Percentiles rank a stretch among this genome's conserved stretches.
These are phyloP conservation scores for Wickerhamomyces bovis DNA, from an alignment of 805 yeast genomes.

Conservation along the genomic window DNA sequence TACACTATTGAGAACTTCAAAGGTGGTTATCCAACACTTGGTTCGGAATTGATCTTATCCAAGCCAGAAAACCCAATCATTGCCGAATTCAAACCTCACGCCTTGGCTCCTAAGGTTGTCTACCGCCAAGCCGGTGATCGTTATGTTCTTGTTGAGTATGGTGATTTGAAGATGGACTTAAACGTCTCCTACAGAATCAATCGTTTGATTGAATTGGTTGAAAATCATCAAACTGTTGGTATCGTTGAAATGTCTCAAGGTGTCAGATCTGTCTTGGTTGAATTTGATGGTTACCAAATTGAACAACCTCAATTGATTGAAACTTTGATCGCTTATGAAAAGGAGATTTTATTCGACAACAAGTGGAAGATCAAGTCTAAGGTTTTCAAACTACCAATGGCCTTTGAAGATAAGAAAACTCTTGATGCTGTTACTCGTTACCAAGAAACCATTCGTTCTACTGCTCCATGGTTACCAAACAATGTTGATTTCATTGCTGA, in stretches of 20 bases:
- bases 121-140: conserved; percentile 98
- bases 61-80: conserved; percentile 68
- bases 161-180: conserved; percentile 81
- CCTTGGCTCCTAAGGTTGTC: conserved; percentile 60
- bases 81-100: conserved; percentile 39
- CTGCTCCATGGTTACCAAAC: conserved; percentile 97
- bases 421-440: conserved; percentile 87
- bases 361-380: conserved; percentile 86
- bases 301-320: conserved; percentile 58
- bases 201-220: conserved; percentile 69
- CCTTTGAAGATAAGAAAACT: conserved; percentile 89
- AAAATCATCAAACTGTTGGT: conserved; percentile 60
- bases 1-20: conserved; percentile 35
- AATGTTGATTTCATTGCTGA: conserved; percentile 92
- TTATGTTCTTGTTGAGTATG: conserved; percentile 86
- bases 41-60: conserved; percentile 28
- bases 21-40: conserved; percentile 33
- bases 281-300: conserved; percentile 60
- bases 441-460: conserved; percentile 85
- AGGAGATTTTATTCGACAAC: conserved; percentile 63
- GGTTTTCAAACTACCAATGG: conserved; percentile 84
- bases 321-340: conserved; percentile 67
- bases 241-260: conserved; percentile 96
- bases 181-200: conserved; percentile 81
- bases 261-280: conserved; percentile 89